Base-by-base conservation (phyloP, 768 basidiomycete species). In the Gelatoporia subvermispora region DNA sequence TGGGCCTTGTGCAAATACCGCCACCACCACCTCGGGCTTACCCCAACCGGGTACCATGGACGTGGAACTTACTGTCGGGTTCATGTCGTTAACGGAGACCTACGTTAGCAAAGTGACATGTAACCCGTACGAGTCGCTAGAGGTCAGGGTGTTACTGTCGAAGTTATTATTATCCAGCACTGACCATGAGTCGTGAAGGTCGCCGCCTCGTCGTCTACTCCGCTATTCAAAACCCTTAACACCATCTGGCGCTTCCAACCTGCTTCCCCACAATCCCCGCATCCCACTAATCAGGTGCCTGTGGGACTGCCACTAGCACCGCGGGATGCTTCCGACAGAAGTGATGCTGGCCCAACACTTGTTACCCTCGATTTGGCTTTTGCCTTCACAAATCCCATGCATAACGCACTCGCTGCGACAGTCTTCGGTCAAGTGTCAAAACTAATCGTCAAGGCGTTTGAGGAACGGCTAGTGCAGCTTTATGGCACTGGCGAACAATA, bases 381-480 rank as follows among this genome's bases (percentile, higher is more conserved):
- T 65, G 80, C 87, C 21, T 98, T 98, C 63, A 77, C 87, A 40
- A 93, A 83, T 60, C 93, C 93, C 0, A 57, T 94, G 24, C 85
- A 97, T 62, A 86, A 90, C 2, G 77, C 82, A 4, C 75, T 94
- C n/a, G 88, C 90, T 3, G 76, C 84, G 18, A 71, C 82, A 3
- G 93, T 97, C 64, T 90, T 97, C 62, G 87, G 87, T 8, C 82
- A 88, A 61, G 84, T 96, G 4, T 88, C 89, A 3, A 80, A 79
- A 56, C 75, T 85, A 67, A 97, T 96, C 92, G 84, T 97, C 20
- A 71, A 84, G 45, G 93, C 94, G 1, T 99, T 99, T 58, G 93
- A 97, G 68, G 75, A 85, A 54, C 78, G 93, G 22, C 95, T 92
- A 65, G 39, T 73, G 47, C 70, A 76, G 43, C 71, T 95, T 4